Evolutionary conservation across 208 protist genomes (phyloP), one percentile per base, ranked within the genome.

Genomic region (Acanthamoeba divionensis): DNA sequence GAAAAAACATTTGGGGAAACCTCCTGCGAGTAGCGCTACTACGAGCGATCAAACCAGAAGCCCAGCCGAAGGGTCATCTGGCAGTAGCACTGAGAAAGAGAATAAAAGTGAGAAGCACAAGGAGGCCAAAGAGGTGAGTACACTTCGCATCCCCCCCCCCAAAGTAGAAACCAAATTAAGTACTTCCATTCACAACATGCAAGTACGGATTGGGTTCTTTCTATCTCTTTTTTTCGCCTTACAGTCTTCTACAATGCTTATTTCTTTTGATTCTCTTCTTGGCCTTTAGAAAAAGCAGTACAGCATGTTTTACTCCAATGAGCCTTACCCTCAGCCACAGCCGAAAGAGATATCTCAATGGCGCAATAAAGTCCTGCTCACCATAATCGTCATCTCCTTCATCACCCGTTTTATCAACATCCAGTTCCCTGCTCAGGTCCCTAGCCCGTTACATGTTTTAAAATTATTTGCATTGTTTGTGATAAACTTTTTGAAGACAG

Each of bases 291-390:
- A 77, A 47, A 12, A 77, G 38, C 41, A 77, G 18, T 57, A 57
- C 52, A 77, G 52, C 33, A 77, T 77, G 66, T 77, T 77, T 29
- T 77, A 77, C 66, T 45, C 29, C 24, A 77, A 77, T 50, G 66
- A 77, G 66, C 66, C 66, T 48, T 77, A 54, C 66, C 66, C 66
- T 21, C 66, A 77, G 26, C 66, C 66, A 18, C 24, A 18, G 66
- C 66, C 66, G 0, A 36, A 36, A 4, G 24, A 77, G 12, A 9
- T 77, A 8, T n/a, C 66, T 45, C 47, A 77, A 45, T 77, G 33
- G 7, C 66, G 66, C 31, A 31, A 26, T 12, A 0, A 36, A 6
- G 33, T 77, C 66, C 6, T 77, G 66, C 12, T 77, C 31, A 77
- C 66, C 66, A 77, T 77, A 36, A 24, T 77, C 12, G 66, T 77